A percentile compares a stretch with the other conserved stretches of the same genome.
phyloP scores from a whole-genome alignment of 768 basidiomycete genomes.

The Macrolepiota dolichaula region DNA sequence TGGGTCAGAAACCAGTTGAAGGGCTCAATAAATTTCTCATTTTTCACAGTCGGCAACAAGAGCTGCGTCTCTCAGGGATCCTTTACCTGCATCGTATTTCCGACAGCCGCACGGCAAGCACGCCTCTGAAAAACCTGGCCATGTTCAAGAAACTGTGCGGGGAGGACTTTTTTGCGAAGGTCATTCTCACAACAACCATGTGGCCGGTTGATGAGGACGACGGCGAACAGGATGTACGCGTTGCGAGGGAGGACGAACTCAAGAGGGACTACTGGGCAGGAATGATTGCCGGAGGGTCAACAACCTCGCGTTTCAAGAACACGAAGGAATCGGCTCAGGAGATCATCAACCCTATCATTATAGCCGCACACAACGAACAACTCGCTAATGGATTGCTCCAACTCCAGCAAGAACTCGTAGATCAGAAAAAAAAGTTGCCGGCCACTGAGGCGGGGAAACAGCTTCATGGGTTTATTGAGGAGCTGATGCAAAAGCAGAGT shows the following conservation, averaged over 20 bases:
- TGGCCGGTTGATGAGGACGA: neutral
- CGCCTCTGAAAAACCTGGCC: slow-evolving; percentile 46
- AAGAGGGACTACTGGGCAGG: neutral
- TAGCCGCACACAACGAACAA: neutral
- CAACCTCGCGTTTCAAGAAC: neutral
- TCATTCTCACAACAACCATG: slow-evolving; percentile 4
- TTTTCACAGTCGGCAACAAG: too few species aligned
- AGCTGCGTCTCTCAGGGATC: neutral
- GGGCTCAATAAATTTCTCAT: neutral
- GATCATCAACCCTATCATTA: neutral
- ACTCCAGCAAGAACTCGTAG: neutral
- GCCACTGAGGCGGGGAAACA: neutral
- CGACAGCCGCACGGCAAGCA: slow-evolving; percentile 47
- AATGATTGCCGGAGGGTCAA: neutral
- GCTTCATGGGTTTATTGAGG: neutral
- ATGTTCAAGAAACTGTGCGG: slow-evolving; percentile 54
- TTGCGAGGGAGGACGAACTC: neutral
- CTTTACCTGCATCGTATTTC: slow-evolving; percentile 39
- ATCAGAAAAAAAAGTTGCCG: neutral
- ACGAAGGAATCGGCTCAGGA: neutral
- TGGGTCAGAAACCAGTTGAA: neutral
- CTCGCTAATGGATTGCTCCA: neutral
- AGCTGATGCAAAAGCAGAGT: neutral
- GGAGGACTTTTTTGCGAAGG: slow-evolving; percentile 20
- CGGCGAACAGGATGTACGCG: too few species aligned